Base-by-base conservation (phyloP, 805 yeast genomes). In the Ogataea thermomethanolica region DNA sequence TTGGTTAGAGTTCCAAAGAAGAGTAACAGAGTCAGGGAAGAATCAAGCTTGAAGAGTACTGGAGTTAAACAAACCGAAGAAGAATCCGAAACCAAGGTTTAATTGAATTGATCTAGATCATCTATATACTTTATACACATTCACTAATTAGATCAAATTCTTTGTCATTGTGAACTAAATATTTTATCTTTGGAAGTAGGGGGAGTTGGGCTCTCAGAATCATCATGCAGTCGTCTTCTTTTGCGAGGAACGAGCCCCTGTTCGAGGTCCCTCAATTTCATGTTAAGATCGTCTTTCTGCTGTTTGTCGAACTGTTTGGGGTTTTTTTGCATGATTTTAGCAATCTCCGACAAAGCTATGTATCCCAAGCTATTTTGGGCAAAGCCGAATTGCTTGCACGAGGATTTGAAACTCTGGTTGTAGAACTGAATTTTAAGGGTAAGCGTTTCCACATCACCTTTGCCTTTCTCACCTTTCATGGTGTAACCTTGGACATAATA, bases 1-100 rank as follows among this genome's bases (percentile, higher is more conserved):
- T 56, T 77, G 21, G 76, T 79, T 9, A 76, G 93, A 71, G 91
- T 84, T 45, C 93, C 93, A 40, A 82, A 82, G 73, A 75, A 72
- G 48, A 41, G 59, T 25, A 57, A 56, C 37, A 60, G 66, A 44
- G 65, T 62, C 29, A 36, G 60, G 33, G 55, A 52, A 11, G 53
- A 44, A 27, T 34, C 45, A 8, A n/a, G 45, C 11, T 24, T 45
- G 31, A 45, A 50, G 41, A 50, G 54, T 34, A 31, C 17, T 2
- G 46, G 44, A 25, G 43, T 41, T 3, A 29, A 32, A 6, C 21
- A 12, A 9, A 29, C 23, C 11, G 42, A 33, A 20, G 29, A 33
- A 12, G 31, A 25, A 3, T 31, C 41, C 11, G n/a, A 14, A 12
- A 11, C 23, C 8, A 25, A 33, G 22, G 36, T 9, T 15, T 30